Conservation (phyloP, 306 rosid genomes). For the Lithocarpus polystachyus region DNA sequence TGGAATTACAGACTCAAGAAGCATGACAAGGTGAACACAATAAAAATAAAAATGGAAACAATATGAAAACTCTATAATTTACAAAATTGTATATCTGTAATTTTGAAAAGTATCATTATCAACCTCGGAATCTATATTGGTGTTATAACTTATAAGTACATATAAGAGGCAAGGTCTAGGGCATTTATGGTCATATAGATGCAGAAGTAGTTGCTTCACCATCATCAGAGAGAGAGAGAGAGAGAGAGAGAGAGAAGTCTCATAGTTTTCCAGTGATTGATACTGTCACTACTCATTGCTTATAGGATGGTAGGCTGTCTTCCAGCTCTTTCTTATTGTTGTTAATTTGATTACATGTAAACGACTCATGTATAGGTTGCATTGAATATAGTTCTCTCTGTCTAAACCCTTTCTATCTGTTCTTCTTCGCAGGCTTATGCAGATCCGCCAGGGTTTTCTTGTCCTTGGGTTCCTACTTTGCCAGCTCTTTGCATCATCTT, state of each 20-base stretch:
- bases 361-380: background rate
- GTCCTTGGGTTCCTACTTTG: slow-evolving; percentile 83
- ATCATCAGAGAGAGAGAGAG: background rate
- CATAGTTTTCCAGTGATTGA: background rate
- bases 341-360: background rate
- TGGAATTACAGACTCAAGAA: background rate
- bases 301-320: background rate
- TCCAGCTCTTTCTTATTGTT: background rate
- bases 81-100: background rate
- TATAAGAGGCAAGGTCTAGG: background rate
- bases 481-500: slow-evolving; percentile 84
- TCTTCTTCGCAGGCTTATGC: slow-evolving; percentile 57
- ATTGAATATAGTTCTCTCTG: slow-evolving; percentile 16
- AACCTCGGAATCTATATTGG: background rate
- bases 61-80: background rate
- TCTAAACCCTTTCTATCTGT: slow-evolving; percentile 13
- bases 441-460: slow-evolving; percentile 75
- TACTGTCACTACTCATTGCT: background rate
- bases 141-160: background rate
- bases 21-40: background rate
- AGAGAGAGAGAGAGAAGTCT: background rate
- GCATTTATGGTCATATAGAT: background rate
- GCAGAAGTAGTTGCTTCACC: background rate
- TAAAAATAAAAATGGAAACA: background rate
- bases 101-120: background rate